Conservation (phyloP, 176 grass and related monocot genomes). For the Oryza nivara region DNA sequence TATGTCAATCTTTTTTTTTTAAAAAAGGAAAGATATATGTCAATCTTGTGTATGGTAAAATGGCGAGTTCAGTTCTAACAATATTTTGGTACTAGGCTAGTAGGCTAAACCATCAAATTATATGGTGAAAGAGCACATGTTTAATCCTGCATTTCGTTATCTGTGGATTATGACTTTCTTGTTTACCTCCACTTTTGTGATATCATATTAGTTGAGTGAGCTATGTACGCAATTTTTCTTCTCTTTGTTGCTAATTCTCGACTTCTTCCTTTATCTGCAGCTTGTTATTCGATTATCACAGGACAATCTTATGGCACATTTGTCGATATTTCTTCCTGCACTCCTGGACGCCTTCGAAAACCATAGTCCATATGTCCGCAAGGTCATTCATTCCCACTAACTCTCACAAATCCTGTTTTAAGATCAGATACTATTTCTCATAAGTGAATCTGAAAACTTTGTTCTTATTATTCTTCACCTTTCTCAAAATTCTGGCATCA, state of each 20-base stretch:
- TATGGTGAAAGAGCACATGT: neutral
- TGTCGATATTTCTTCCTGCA: constrained; percentile 71
- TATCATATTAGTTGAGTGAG: constrained; percentile 13
- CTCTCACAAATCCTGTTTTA: neutral
- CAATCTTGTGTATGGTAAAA: neutral
- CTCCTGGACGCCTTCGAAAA: constrained; percentile 73
- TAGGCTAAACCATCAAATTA: neutral
- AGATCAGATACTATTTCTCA: neutral
- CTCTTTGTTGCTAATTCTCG: neutral
- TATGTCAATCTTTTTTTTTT: neutral
- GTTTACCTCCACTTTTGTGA: neutral
- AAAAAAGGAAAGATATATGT: neutral
- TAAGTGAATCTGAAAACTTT: neutral
- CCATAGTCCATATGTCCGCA: constrained; percentile 75
- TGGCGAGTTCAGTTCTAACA: neutral
- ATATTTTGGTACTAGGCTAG: neutral
- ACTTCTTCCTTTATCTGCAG: constrained; percentile 49
- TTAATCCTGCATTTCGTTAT: neutral
- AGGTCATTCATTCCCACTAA: constrained; percentile 51
- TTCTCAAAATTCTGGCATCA: neutral
- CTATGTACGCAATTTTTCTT: neutral
- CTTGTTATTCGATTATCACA: constrained; percentile 70
- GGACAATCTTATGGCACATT: constrained; percentile 67
- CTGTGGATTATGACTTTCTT: neutral
- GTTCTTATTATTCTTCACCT: constrained; percentile 7